Conservation (phyloP, 495 filamentous ascomycete species). For the Aspergillus saccharolyticus region DNA sequence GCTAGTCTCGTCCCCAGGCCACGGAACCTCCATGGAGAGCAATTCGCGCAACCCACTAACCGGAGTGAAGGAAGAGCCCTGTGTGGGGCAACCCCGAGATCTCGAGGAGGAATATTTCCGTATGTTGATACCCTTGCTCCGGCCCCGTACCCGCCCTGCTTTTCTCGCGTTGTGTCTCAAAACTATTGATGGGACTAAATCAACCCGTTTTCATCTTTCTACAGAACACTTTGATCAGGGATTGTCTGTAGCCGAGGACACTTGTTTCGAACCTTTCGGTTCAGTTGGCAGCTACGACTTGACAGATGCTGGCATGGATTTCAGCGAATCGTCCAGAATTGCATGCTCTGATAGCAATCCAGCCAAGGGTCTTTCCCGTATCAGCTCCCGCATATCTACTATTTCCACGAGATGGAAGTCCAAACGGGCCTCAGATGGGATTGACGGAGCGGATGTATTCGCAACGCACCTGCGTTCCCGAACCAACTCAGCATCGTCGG, state of each 20-base stretch:
- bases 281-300: slow-evolving; percentile 55
- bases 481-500: slow-evolving; percentile 65
- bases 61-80: slow-evolving; percentile 50
- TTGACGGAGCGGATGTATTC: slow-evolving; percentile 37
- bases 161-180: slow-evolving; percentile 1
- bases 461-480: slow-evolving; percentile 38
- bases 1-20: slow-evolving; percentile 47
- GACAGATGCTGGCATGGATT: slow-evolving; percentile 56
- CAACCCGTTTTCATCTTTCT: slow-evolving; percentile 1
- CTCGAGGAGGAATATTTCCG: slow-evolving; percentile 45
- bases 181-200: slow-evolving; percentile 1
- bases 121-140: slow-evolving; percentile 26
- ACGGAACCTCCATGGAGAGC: slow-evolving; percentile 49
- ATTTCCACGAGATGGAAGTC: slow-evolving; percentile 62
- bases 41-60: slow-evolving; percentile 44
- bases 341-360: slow-evolving; percentile 61
- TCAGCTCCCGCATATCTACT: slow-evolving; percentile 68
- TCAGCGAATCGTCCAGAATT: slow-evolving; percentile 50
- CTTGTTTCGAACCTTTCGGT: slow-evolving; percentile 31
- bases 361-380: slow-evolving; percentile 58
- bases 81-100: slow-evolving; percentile 36
- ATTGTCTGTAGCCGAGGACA: slow-evolving; percentile 27
- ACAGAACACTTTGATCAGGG: slow-evolving; percentile 39
- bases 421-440: slow-evolving; percentile 46
- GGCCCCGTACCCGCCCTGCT: slow-evolving; percentile 8